phyloP scores from a whole-genome alignment of 306 rosid species.

The Dryas drummondii region DNA sequence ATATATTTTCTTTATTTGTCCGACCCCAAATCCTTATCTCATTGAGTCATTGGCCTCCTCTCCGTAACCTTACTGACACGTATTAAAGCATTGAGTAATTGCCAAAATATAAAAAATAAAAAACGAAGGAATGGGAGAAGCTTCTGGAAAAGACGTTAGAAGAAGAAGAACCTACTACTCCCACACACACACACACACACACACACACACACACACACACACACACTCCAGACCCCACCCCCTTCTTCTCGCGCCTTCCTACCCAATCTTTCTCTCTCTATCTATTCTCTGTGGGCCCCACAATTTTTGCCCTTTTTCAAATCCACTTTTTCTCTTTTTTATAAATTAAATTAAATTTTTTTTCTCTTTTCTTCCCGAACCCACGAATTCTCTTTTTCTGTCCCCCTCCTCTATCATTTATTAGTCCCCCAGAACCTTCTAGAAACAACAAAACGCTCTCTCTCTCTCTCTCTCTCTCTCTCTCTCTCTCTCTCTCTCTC shows the following conservation, averaged over 20 bases:
- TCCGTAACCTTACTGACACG: too few species aligned
- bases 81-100: too few species aligned
- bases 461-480: slow-evolving; percentile 3
- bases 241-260: slow-evolving; percentile 52
- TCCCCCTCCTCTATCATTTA: slow-evolving; percentile 21
- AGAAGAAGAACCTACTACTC: slow-evolving; percentile 17
- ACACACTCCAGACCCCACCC: background rate
- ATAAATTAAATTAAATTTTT: background rate
- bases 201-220: too few species aligned
- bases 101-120: background rate
- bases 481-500: background rate
- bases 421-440: slow-evolving; percentile 62
- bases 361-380: slow-evolving; percentile 51
- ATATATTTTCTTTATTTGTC: too few species aligned
- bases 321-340: background rate
- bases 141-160: slow-evolving; percentile 51
- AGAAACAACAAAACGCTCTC: slow-evolving; percentile 53
- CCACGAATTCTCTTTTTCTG: slow-evolving; percentile 37
- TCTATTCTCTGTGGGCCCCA: slow-evolving; percentile 40
- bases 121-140: slow-evolving; percentile 29
- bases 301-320: slow-evolving; percentile 1
- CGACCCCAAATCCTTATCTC: too few species aligned
- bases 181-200: background rate
- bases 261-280: background rate
- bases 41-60: too few species aligned